Base-by-base conservation (phyloP, 371 early-diverging fungal species). In the Haplosporangium sp. region DNA sequence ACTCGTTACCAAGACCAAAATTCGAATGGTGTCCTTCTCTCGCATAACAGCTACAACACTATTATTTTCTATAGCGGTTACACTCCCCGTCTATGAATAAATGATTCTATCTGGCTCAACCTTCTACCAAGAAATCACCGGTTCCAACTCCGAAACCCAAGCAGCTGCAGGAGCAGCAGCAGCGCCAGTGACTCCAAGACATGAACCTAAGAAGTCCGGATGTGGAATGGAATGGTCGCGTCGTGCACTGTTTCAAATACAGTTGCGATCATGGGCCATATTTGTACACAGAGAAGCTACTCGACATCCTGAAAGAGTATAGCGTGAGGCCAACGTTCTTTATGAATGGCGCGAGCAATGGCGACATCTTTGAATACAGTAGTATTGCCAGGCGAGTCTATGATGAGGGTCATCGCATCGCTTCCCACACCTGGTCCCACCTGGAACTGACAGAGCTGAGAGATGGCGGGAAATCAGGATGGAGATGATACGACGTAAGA, bases 321-420 rank as follows among this genome's bases (percentile, higher is more conserved):
- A 52, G 82, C 23, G 71, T 85, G 56, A 90, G 86, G 58, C 91
- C 85, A 1, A 94, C 93, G 0, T 93, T 92, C 70, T 94, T 91
- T 73, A 75, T 91, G 16, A 86, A 90, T 74, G 93, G 92, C 9
- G 55, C 79, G 11, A 82, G 73, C 46, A n/a, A 21, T 21, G 67
- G 59, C 21, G 70, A 82, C 61, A 81, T 81, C 47, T 47, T 63
- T 6, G 37, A 67, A 46, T 79, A 74, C 38, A 67, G 76, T 0
- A 60, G 67, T 14, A 55, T 84, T 18, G 40, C 86, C 46, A 79
- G 82, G 45, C 69, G 88, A 7, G 84, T 81, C 23, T 86, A 77
- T 55, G 58, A 71, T 0, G 61, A 82, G 8, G 88, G 88, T 6
- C 88, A 88, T 55, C 85, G 85, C 40, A 81, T 88, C 42, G 86